These are phyloP conservation scores for Cystofilobasidium macerans DNA, from an alignment of 768 basidiomycete species.

Conservation along the genomic window DNA sequence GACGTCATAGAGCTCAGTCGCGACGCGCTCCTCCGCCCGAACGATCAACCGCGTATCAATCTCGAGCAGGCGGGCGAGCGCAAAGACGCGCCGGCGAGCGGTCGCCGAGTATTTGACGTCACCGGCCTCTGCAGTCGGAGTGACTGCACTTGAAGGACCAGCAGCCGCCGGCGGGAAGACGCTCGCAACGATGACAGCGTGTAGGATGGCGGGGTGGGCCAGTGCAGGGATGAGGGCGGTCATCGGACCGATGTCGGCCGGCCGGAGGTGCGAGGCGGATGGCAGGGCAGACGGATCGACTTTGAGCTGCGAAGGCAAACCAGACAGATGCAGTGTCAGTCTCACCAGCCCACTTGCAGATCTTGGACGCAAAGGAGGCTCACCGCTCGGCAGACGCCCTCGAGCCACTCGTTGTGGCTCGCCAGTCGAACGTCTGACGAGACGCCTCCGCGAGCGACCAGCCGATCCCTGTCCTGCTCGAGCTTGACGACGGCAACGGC, in stretches of 20 bases:
- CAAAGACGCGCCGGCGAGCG: constrained; percentile 25
- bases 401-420: constrained; percentile 4
- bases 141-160: neutral
- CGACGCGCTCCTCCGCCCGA: constrained; percentile 26
- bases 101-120: constrained; percentile 26
- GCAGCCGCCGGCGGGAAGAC: constrained; percentile 16
- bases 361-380: neutral
- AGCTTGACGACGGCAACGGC: neutral
- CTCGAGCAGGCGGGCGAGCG: constrained; percentile 26
- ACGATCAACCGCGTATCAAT: constrained; percentile 17
- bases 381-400: constrained; percentile 16
- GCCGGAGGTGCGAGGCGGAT: neutral
- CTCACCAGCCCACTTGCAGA: neutral
- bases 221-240: neutral
- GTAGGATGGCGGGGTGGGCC: neutral
- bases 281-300: constrained; percentile 19
- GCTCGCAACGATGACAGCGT: constrained; percentile 10
- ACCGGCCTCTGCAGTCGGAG: neutral
- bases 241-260: constrained; percentile 10
- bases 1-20: constrained; percentile 27
- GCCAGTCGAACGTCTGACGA: neutral
- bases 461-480: neutral
- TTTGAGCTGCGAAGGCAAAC: constrained; percentile 14
- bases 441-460: neutral
- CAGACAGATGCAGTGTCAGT: neutral